A percentile compares a stretch with the other conserved stretches of the same genome.
phyloP scores from a whole-genome alignment of 2,329 filamentous ascomycete species.

The Cladobotryum protrusum region DNA sequence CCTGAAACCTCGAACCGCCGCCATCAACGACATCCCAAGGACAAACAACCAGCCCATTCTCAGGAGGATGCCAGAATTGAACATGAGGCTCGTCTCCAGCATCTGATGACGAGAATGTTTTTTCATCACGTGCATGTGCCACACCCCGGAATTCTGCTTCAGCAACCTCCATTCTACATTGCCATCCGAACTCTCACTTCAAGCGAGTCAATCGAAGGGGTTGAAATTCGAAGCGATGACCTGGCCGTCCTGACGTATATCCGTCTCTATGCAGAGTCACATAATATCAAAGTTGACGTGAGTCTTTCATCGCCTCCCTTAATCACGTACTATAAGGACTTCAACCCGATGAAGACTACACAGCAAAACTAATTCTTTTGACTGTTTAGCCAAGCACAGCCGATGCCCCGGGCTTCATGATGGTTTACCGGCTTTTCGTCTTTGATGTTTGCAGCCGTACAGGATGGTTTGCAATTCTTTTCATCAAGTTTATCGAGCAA shows the following conservation, averaged over 20 bases:
- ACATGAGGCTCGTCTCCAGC: too few species aligned
- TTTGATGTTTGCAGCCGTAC: not conserved
- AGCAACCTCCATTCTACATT: not conserved
- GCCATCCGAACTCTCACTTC: not conserved
- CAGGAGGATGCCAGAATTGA: too few species aligned
- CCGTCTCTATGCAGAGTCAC: not conserved
- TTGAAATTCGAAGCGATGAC: not conserved
- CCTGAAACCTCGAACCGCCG: too few species aligned
- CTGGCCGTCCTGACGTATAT: not conserved
- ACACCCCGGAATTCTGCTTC: too few species aligned
- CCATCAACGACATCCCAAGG: too few species aligned
- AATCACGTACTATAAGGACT: not conserved
- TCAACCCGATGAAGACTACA: not conserved
- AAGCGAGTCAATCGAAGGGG: not conserved
- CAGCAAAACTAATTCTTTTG: not conserved
- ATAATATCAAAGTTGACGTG: not conserved
- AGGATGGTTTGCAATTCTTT: not conserved
- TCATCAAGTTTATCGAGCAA: not conserved
- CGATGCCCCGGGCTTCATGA: not conserved
- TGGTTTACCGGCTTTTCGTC: not conserved
- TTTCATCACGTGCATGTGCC: too few species aligned
- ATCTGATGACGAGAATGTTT: too few species aligned
- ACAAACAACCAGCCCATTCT: too few species aligned
- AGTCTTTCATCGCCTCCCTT: not conserved
- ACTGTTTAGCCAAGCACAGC: not conserved